These are phyloP conservation scores for Suillus subalutaceus DNA, from an alignment of 768 basidiomycete species.

Conservation along the genomic window DNA sequence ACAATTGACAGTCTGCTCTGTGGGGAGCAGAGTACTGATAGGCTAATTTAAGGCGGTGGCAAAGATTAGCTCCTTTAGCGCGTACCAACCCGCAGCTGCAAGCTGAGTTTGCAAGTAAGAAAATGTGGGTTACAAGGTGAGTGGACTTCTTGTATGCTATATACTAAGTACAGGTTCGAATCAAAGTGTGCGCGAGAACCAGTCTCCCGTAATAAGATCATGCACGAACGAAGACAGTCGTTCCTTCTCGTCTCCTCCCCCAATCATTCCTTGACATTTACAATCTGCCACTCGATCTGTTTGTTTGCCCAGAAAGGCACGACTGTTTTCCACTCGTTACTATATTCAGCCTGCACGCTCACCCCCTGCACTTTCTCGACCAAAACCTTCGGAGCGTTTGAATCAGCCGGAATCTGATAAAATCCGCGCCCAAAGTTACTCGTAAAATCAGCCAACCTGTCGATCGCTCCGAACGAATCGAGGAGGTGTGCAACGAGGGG, in stretches of 20 bases:
- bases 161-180: background rate
- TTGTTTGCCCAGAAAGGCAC: slow-evolving; percentile 91
- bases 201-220: background rate
- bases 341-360: slow-evolving; percentile 52
- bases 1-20: background rate
- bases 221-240: background rate
- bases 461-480: slow-evolving; percentile 84
- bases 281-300: slow-evolving; percentile 72
- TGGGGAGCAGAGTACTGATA: background rate
- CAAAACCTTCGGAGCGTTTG: slow-evolving; percentile 40
- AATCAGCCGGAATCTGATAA: slow-evolving; percentile 51
- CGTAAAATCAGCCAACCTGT: slow-evolving; percentile 80
- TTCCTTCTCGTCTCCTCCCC: background rate
- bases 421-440: slow-evolving; percentile 79
- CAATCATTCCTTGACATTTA: slow-evolving; percentile 15
- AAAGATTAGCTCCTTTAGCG: background rate
- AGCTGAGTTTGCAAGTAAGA: background rate
- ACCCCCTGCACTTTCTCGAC: slow-evolving; percentile 44
- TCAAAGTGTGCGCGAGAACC: background rate
- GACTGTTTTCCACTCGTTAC: slow-evolving; percentile 49
- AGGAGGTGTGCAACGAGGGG: slow-evolving; percentile 89
- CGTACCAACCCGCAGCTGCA: background rate
- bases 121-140: background rate
- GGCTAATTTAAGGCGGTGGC: too few species aligned
- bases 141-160: background rate